Conservation (phyloP, 306 rosid genomes). For the Ziziphus jujuba region DNA sequence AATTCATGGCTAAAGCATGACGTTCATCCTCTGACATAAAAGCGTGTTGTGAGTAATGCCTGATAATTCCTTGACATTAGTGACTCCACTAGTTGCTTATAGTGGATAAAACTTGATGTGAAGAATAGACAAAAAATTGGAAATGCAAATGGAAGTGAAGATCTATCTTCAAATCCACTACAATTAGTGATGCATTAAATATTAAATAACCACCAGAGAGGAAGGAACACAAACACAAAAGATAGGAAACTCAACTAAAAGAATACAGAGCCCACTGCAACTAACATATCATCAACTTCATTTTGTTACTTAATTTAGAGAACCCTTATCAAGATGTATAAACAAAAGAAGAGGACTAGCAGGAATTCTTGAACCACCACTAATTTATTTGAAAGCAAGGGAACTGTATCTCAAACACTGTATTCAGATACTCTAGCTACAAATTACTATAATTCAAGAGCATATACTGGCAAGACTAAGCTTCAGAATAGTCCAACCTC, state of each 20-base stretch:
- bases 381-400: no score
- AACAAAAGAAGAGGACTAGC: no score
- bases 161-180: background rate
- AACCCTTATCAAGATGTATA: no score
- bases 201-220: background rate
- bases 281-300: no score
- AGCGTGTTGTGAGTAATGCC: background rate
- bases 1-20: background rate
- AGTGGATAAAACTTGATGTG: background rate
- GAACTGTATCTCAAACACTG: no score
- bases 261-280: no score
- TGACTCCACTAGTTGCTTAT: background rate
- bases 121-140: background rate
- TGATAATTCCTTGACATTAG: background rate
- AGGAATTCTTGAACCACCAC: no score
- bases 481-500: slow-evolving; percentile 60
- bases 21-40: background rate
- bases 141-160: background rate
- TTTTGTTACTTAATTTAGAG: no score
- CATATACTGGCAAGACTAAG: slow-evolving; percentile 6
- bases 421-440: background rate
- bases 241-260: no score
- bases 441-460: background rate
- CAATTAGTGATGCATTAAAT: background rate
- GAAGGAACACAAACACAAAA: background rate